phyloP scores from a whole-genome alignment of 1,284 basidiomycete species.

The Ganoderma meredithae region DNA sequence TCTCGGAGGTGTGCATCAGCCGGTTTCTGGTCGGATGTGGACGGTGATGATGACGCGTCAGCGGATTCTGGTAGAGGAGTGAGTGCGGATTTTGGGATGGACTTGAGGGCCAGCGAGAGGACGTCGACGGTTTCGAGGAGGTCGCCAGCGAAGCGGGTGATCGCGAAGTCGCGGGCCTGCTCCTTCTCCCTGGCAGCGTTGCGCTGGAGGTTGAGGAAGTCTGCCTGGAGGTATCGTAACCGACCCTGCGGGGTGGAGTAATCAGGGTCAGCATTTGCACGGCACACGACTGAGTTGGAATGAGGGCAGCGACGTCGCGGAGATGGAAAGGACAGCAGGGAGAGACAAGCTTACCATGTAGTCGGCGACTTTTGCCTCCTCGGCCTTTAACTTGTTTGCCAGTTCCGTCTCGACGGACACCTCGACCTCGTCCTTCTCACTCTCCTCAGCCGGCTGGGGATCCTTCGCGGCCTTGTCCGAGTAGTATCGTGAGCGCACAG shows the following conservation, averaged over 20 bases:
- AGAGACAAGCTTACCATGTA: conserved; percentile 61
- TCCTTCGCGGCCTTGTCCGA: conserved; percentile 55
- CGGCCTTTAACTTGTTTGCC: conserved; percentile 65
- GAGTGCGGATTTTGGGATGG: conserved; percentile 72
- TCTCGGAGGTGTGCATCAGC: conserved; percentile 70
- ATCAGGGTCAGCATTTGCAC: conserved; percentile 20
- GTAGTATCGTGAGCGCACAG: conserved; percentile 47
- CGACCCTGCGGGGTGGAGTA: conserved; percentile 61
- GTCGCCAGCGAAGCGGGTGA: conserved; percentile 89
- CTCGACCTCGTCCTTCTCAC: conserved; percentile 34
- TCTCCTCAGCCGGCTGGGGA: conserved; percentile 37
- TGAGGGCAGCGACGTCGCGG: background rate
- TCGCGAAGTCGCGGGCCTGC: conserved; percentile 93
- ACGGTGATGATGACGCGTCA: conserved; percentile 37
- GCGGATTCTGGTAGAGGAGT: conserved; percentile 32
- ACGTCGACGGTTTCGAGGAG: conserved; percentile 94
- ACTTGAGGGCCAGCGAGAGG: conserved; percentile 87
- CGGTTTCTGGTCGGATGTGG: conserved; percentile 53
- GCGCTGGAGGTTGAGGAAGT: conserved; percentile 94
- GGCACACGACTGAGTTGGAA: background rate
- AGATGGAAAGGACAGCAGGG: conserved; percentile 2
- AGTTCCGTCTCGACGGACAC: conserved; percentile 46
- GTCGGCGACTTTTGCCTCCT: conserved; percentile 77
- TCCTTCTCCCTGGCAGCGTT: conserved; percentile 91
- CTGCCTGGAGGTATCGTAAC: conserved; percentile 89